A percentile compares a stretch with the other conserved stretches of the same genome.
Evolutionary conservation across 495 filamentous ascomycete genomes (phyloP).

Genomic region (Letharia lupina): DNA sequence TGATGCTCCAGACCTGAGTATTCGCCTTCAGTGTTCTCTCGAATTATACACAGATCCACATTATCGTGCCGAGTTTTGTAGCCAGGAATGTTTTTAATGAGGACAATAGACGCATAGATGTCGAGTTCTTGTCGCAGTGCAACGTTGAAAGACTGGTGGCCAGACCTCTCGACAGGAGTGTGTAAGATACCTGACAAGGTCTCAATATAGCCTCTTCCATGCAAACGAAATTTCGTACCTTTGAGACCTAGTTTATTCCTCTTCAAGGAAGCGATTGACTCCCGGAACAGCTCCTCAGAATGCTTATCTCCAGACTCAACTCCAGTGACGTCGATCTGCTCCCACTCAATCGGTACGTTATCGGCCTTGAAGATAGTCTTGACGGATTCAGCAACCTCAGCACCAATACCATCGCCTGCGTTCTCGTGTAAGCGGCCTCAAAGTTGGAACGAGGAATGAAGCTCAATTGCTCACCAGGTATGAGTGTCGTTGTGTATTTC

Average conservation of each 20-base stretch:
- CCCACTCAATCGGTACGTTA: constrained; percentile 97
- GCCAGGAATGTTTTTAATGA: constrained; percentile 98
- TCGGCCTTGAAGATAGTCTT: constrained; percentile 99
- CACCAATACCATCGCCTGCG: constrained; percentile 88
- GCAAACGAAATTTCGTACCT: constrained; percentile 36
- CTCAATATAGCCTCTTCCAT: constrained; percentile 10
- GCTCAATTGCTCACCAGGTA: constrained; percentile 57
- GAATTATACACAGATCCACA: constrained; percentile 97
- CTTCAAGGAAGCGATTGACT: constrained; percentile 89
- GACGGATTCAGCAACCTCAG: constrained; percentile 94
- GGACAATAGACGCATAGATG: constrained; percentile 95
- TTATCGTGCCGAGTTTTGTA: constrained; percentile 94
- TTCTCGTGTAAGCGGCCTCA: constrained; percentile 18
- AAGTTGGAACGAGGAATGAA: constrained; percentile 8
- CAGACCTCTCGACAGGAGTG: constrained; percentile 92
- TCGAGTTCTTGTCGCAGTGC: constrained; percentile 97
- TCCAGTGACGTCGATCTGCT: constrained; percentile 94
- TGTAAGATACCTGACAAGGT: constrained; percentile 64
- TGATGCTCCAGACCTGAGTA: constrained; percentile 98
- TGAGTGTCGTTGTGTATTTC: constrained; percentile 97
- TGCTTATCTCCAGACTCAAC: constrained; percentile 79
- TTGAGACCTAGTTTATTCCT: constrained; percentile 98
- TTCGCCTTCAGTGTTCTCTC: constrained; percentile 99
- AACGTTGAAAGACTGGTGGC: constrained; percentile 99
- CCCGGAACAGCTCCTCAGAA: constrained; percentile 87